Percentiles rank a stretch among this genome's conserved stretches.
Evolutionary conservation across 768 basidiomycete species (phyloP).

Genomic region (Chalciporus piperatus): DNA sequence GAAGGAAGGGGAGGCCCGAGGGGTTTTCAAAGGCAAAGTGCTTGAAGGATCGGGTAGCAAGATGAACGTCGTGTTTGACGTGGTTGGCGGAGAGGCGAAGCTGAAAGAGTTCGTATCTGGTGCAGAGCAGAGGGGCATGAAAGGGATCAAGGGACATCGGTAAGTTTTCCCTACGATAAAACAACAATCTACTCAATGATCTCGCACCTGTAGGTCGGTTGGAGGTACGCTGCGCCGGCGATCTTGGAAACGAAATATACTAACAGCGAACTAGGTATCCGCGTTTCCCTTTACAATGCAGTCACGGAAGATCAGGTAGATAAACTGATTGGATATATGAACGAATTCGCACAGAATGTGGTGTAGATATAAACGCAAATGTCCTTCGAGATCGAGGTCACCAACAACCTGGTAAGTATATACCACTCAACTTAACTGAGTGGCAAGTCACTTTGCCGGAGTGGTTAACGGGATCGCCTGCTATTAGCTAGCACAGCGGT

Average conservation of each 20-base stretch:
- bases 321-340: slow-evolving; percentile 55
- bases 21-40: slow-evolving; percentile 71
- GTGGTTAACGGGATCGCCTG: slow-evolving; percentile 90
- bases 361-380: slow-evolving; percentile 1
- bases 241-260: not conserved
- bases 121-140: slow-evolving; percentile 77
- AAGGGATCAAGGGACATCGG: slow-evolving; percentile 91
- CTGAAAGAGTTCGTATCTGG: slow-evolving; percentile 77
- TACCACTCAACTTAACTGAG: too few relatives aligned
- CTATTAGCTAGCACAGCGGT: slow-evolving; percentile 50
- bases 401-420: too few relatives aligned
- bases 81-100: slow-evolving; percentile 68
- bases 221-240: slow-evolving; percentile 37
- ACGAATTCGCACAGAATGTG: slow-evolving; percentile 41
- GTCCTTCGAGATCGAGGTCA: too few relatives aligned
- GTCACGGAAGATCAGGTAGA: slow-evolving; percentile 74
- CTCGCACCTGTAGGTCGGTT: slow-evolving; percentile 42
- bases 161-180: slow-evolving; percentile 38
- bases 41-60: slow-evolving; percentile 76
- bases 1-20: slow-evolving; percentile 65
- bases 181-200: not conserved
- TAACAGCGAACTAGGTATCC: slow-evolving; percentile 49
- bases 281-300: slow-evolving; percentile 88
- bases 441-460: slow-evolving; percentile 89
- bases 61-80: slow-evolving; percentile 93